Evolutionary conservation across 208 protist genomes (phyloP).

Genomic region (Tritrichomonas musculus): DNA sequence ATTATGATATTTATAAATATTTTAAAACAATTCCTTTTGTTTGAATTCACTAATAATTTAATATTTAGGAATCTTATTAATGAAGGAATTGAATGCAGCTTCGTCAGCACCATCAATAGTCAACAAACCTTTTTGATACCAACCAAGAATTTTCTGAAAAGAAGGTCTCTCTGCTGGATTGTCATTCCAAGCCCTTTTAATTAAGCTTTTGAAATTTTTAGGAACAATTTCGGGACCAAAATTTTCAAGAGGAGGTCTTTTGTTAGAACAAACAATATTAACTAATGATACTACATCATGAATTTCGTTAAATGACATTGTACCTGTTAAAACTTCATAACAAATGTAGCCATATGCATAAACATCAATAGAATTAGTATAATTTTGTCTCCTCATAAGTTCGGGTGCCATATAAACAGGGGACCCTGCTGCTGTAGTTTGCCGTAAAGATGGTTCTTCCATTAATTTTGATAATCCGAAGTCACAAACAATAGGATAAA

Average conservation of each 20-base stretch:
- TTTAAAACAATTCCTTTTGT: no score
- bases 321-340: neutral
- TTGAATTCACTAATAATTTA: no score
- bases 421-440: neutral
- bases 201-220: neutral
- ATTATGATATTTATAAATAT: no score
- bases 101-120: no score
- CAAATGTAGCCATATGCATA: neutral
- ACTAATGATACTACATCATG: neutral
- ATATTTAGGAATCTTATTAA: no score
- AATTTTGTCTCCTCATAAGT: neutral
- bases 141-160: neutral
- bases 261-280: neutral
- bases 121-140: no score
- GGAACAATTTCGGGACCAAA: neutral
- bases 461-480: neutral
- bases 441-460: neutral
- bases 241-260: neutral
- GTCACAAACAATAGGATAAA: neutral
- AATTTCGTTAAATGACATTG: neutral
- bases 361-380: neutral
- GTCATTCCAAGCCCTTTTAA: neutral
- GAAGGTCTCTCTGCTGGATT: neutral
- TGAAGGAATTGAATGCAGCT: no score
- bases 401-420: conserved; percentile 4